Percentiles rank a stretch among this genome's conserved stretches.
phyloP scores from a whole-genome alignment of 768 basidiomycete species.

The Agrocybe pediades region DNA sequence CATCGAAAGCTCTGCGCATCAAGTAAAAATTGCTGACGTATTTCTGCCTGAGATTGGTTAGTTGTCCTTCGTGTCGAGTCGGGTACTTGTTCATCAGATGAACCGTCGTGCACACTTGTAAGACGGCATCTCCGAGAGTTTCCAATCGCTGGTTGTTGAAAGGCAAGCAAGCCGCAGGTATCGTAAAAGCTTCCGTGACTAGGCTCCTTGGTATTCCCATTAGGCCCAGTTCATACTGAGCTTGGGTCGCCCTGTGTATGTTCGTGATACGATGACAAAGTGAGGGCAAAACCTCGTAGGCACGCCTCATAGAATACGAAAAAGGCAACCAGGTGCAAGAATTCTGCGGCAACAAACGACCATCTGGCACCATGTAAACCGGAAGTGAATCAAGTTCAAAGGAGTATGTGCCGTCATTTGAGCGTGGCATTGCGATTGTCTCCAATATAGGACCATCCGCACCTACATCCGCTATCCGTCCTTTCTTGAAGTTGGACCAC shows the following conservation, averaged over 20 bases:
- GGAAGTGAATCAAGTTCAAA: slow-evolving; percentile 15
- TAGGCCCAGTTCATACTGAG: slow-evolving; percentile 56
- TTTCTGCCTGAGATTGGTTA: slow-evolving; percentile 63
- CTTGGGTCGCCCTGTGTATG: slow-evolving; percentile 57
- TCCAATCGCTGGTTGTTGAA: slow-evolving; percentile 88
- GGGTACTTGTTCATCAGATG: slow-evolving; percentile 79
- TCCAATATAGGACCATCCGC: slow-evolving; percentile 66
- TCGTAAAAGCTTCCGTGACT: slow-evolving; percentile 73
- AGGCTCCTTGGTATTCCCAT: slow-evolving; percentile 59
- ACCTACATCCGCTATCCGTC: slow-evolving; percentile 44
- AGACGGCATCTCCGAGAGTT: slow-evolving; percentile 83
- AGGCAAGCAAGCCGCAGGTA: slow-evolving; percentile 62
- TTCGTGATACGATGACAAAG: slow-evolving; percentile 69
- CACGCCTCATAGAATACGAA: slow-evolving; percentile 46
- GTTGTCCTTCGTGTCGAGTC: slow-evolving; percentile 81
- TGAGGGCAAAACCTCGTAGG: slow-evolving; percentile 63
- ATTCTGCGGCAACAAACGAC: slow-evolving; percentile 38
- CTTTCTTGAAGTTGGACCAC: slow-evolving; percentile 50
- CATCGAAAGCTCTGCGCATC: slow-evolving; percentile 63
- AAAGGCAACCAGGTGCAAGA: slow-evolving; percentile 60
- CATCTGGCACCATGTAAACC: slow-evolving; percentile 7
- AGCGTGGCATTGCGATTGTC: slow-evolving; percentile 42
- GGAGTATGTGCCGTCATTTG: slow-evolving; percentile 39
- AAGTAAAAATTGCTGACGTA: slow-evolving; percentile 74
- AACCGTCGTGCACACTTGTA: slow-evolving; percentile 75